A percentile compares a stretch with the other conserved stretches of the same genome.
These are phyloP conservation scores for Fusarium armeniacum DNA, from an alignment of 2,329 filamentous ascomycete species.

Conservation along the genomic window DNA sequence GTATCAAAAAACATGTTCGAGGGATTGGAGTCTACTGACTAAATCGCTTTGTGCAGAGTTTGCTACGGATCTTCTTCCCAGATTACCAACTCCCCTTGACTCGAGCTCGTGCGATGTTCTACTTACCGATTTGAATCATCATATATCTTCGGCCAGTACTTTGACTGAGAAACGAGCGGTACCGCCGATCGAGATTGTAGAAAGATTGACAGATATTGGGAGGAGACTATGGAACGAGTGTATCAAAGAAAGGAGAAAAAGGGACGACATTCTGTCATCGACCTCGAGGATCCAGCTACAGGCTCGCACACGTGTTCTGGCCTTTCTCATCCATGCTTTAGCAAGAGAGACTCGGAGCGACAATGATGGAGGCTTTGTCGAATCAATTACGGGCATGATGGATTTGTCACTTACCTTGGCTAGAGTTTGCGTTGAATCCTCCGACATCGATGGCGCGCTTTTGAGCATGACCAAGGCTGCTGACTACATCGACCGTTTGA, in stretches of 20 bases:
- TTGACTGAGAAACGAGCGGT: slow-evolving; percentile 15
- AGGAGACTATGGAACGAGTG: slow-evolving; percentile 77
- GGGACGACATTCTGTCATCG: slow-evolving; percentile 34
- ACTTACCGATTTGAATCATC: slow-evolving; percentile 50
- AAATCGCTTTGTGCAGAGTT: slow-evolving; percentile 47
- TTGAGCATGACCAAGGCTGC: slow-evolving; percentile 75
- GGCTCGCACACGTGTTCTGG: slow-evolving; percentile 64
- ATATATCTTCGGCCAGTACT: slow-evolving; percentile 45
- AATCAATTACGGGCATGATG: slow-evolving; percentile 69
- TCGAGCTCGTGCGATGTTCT: slow-evolving; percentile 60
- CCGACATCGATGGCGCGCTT: slow-evolving; percentile 69
- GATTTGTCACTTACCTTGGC: slow-evolving; percentile 78
- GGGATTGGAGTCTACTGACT: background rate
- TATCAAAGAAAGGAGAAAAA: slow-evolving; percentile 62
- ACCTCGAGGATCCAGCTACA: slow-evolving; percentile 53
- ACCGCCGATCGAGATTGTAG: slow-evolving; percentile 23
- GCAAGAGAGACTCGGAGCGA: slow-evolving; percentile 57
- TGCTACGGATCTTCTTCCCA: slow-evolving; percentile 46
- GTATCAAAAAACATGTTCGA: slow-evolving; percentile 19
- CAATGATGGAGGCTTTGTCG: slow-evolving; percentile 47
- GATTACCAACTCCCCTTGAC: slow-evolving; percentile 37
- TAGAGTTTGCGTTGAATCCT: slow-evolving; percentile 62
- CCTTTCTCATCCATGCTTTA: slow-evolving; percentile 76
- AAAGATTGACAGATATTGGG: slow-evolving; percentile 68
- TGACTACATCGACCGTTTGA: slow-evolving; percentile 60